Evolutionary conservation across 306 rosid species (phyloP).

Genomic region (Crataegus laevigata): DNA sequence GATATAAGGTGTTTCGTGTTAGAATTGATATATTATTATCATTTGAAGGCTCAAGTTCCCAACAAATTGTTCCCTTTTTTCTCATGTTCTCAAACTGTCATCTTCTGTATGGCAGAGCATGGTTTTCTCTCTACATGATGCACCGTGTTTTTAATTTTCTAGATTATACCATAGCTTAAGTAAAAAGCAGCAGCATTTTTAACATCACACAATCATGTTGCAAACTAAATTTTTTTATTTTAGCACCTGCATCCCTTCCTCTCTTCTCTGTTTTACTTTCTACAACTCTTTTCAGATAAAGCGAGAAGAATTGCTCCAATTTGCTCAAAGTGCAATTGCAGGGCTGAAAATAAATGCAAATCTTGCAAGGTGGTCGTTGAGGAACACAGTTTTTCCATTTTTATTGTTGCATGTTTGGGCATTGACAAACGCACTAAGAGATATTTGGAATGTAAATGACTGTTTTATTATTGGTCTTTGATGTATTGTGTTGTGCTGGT

Average conservation of each 20-base stretch:
- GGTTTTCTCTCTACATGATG: neutral
- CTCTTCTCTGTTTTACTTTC: neutral
- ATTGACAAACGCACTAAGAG: neutral
- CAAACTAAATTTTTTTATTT: neutral
- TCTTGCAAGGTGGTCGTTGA: constrained; percentile 62
- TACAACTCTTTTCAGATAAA: constrained; percentile 44
- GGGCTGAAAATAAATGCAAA: constrained; percentile 80
- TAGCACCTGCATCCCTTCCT: neutral
- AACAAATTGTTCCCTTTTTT: neutral
- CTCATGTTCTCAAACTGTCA: neutral
- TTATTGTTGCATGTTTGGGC: constrained; percentile 11
- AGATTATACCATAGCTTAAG: neutral
- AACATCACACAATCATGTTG: neutral
- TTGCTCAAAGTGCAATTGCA: constrained; percentile 66
- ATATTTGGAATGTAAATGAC: constrained; percentile 9
- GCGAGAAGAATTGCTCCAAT: constrained; percentile 87
- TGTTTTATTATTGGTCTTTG: constrained; percentile 11
- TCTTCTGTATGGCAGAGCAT: neutral
- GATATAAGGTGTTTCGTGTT: neutral
- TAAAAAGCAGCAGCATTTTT: neutral
- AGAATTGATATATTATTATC: neutral
- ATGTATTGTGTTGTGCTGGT: constrained; percentile 2
- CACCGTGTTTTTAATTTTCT: neutral
- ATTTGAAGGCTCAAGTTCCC: neutral
- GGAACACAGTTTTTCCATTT: neutral